Evolutionary conservation across 1,284 basidiomycete genomes (phyloP).

Genomic region (Ustilago trichophora): DNA sequence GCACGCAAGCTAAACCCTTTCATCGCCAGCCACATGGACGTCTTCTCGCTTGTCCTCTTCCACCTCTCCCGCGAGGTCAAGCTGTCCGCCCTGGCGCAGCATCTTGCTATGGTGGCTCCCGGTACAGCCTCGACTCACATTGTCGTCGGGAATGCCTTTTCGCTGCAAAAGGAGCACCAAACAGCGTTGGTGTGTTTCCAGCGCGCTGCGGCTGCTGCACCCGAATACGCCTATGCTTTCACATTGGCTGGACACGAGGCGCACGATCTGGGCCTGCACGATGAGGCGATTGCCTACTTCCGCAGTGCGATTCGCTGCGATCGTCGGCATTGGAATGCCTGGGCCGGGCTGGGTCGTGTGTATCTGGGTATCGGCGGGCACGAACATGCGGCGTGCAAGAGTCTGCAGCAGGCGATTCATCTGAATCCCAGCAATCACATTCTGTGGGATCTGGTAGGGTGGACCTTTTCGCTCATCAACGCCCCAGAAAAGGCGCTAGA

Average conservation of each 20-base stretch:
- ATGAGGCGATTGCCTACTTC: constrained; percentile 59
- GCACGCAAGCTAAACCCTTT: constrained; percentile 48
- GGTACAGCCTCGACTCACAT: constrained; percentile 54
- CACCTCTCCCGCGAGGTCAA: constrained; percentile 64
- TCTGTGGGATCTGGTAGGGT: constrained; percentile 61
- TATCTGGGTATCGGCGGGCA: constrained; percentile 51
- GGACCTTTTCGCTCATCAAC: constrained; percentile 39
- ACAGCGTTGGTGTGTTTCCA: constrained; percentile 61
- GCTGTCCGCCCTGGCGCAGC: constrained; percentile 59
- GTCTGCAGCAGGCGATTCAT: constrained; percentile 51
- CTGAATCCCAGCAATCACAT: constrained; percentile 57
- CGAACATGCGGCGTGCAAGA: constrained; percentile 52
- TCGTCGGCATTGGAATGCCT: constrained; percentile 63
- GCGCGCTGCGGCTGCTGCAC: constrained; percentile 54
- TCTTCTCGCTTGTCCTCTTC: constrained; percentile 63
- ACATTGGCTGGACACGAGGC: constrained; percentile 65
- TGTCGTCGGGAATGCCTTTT: constrained; percentile 62
- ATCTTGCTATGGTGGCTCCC: constrained; percentile 50
- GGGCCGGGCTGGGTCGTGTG: constrained; percentile 60
- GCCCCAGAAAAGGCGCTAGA: constrained; percentile 31
- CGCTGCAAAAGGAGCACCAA: constrained; percentile 61
- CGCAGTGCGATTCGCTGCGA: constrained; percentile 59
- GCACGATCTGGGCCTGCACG: constrained; percentile 55
- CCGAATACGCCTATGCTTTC: constrained; percentile 62
- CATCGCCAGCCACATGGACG: constrained; percentile 58